phyloP scores from a whole-genome alignment of 169 alveolate species.

The Plasmodium malariae region DNA sequence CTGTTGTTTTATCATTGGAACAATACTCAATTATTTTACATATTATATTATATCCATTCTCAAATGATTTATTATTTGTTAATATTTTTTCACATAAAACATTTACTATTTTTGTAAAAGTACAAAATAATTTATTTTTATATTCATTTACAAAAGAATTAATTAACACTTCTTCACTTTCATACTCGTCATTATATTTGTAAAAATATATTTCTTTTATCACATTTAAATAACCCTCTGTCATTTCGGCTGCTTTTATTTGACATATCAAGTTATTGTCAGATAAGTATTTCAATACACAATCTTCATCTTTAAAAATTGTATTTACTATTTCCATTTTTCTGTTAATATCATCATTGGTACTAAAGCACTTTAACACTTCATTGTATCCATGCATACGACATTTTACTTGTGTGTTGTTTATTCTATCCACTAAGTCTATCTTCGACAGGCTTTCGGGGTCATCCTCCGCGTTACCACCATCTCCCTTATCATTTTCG shows the following conservation, averaged over 20 bases:
- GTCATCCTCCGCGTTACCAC: conserved; percentile 10
- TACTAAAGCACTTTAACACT: conserved; percentile 20
- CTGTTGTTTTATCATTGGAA: conserved; percentile 50
- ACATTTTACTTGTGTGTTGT: conserved; percentile 22
- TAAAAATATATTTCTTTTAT: conserved; percentile 36
- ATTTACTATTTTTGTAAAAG: conserved; percentile 34
- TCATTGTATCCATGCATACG: conserved; percentile 63
- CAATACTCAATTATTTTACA: conserved; percentile 53
- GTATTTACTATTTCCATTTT: conserved; percentile 23
- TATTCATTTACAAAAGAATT: conserved; percentile 49
- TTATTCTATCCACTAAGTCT: conserved; percentile 24
- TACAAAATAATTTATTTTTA: conserved; percentile 36
- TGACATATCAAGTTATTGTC: conserved; percentile 67
- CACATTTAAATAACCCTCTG: conserved; percentile 23
- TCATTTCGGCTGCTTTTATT: conserved; percentile 68
- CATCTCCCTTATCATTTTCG: neutral
- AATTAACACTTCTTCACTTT: conserved; percentile 59
- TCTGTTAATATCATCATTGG: conserved; percentile 7
- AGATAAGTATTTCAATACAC: conserved; percentile 24
- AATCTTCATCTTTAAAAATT: conserved; percentile 56
- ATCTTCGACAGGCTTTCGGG: conserved; percentile 18
- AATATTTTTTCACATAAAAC: conserved; percentile 55
- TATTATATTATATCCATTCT: conserved; percentile 63
- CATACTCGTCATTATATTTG: conserved; percentile 6
- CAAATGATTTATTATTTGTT: conserved; percentile 52